Conservation (phyloP, 176 grass and related monocot genomes). For the Cymbopogon citratus region DNA sequence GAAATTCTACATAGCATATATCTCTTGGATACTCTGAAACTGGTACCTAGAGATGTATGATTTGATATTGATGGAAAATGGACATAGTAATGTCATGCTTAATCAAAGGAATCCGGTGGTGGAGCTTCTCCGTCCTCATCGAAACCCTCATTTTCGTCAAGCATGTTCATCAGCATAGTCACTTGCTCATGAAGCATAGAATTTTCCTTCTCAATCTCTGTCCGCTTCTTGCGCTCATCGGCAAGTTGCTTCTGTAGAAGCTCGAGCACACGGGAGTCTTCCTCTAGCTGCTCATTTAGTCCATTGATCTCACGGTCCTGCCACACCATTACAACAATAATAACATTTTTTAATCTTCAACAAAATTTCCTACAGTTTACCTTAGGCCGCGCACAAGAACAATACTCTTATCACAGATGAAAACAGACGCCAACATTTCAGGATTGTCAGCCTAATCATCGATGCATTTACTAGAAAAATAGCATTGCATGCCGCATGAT, state of each 20-base stretch:
- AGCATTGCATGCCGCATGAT: background rate
- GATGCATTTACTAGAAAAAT: background rate
- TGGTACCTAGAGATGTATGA: slow-evolving; percentile 8
- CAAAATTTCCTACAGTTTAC: background rate
- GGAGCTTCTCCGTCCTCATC: slow-evolving; percentile 51
- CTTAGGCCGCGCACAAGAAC: background rate
- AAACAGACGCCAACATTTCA: background rate
- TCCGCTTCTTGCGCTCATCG: slow-evolving; percentile 64
- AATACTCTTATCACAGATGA: background rate
- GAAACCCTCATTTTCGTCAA: slow-evolving; percentile 48
- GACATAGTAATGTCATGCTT: background rate
- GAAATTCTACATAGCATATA: background rate
- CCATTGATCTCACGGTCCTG: slow-evolving; percentile 95
- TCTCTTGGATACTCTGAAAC: slow-evolving; percentile 29
- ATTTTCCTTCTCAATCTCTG: slow-evolving; percentile 78
- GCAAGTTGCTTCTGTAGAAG: slow-evolving; percentile 78
- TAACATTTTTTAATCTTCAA: background rate
- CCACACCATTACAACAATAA: background rate
- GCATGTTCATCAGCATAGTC: slow-evolving; percentile 73
- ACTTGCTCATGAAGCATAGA: slow-evolving; percentile 77
- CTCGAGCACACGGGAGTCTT: slow-evolving; percentile 78
- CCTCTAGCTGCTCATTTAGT: slow-evolving; percentile 84
- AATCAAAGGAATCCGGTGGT: slow-evolving; percentile 11
- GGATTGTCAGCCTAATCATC: background rate
- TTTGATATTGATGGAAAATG: background rate